Evolutionary conservation across 2,329 filamentous ascomycete species (phyloP), one percentile per base, ranked within the genome.

Genomic region (Rhexocercosporidium sp.): DNA sequence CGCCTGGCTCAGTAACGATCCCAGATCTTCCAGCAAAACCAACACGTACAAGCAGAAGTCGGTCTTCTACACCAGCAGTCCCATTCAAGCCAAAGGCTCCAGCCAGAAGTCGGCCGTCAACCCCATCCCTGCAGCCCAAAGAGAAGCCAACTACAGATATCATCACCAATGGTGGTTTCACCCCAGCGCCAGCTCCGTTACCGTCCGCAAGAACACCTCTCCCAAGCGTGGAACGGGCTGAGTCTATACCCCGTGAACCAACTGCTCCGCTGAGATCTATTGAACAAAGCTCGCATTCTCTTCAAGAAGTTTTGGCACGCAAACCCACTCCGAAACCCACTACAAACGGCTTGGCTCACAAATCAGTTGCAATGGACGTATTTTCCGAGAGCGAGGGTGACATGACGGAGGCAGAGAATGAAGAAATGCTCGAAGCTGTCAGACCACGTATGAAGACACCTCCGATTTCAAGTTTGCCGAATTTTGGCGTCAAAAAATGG

Each of bases 391-490:
- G 66, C 53, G 71, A 74, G n/a, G 69, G 63, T 37, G 70, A 74
- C 16, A 27, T 68, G 56, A 70, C 64, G n/a, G 70, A 70, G 63
- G 62, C 65, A 44, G 73, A 74, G 62, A 69, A 68, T 51, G 49
- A 67, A 18, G 70, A 73, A 39, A 65, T 67, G 20, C 66, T 74
- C 25, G 73, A 73, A 64, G 66, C 69, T 49, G 75, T 77, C 6
- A 69, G 74, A 14, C 72, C 70, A 25, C 69, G 67, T n/a, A 77
- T 77, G 72, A 73, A 71, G 49, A 78, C 76, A 2, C 76, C 76
- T 1, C 69, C 75, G 4, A 59, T 73, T 16, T 71, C 68, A 14
- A 72, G 66, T 49, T 62, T 78, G 12, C 75, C 74, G 18, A 73
- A 67, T 5, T 69, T 73, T 47, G 63, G 68, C 29, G 65, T 57